These are phyloP conservation scores for Penicillium sp. DNA, from an alignment of 2,329 filamentous ascomycete genomes.

Conservation along the genomic window DNA sequence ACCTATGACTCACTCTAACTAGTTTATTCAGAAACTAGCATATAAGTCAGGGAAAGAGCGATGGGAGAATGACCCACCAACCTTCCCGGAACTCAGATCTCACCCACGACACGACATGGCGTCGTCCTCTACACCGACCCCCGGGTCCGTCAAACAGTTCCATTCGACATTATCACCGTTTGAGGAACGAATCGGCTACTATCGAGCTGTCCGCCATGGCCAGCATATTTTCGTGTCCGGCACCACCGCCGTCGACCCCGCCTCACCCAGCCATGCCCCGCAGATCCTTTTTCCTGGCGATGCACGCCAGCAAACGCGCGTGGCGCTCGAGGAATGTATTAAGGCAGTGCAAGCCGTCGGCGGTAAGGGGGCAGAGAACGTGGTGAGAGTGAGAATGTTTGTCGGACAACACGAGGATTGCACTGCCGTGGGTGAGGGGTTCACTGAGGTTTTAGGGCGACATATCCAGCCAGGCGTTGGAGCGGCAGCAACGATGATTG, in stretches of 20 bases:
- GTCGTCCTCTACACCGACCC: not conserved
- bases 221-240: slow-evolving; percentile 45
- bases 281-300: slow-evolving; percentile 37
- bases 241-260: slow-evolving; percentile 43
- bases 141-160: slow-evolving; percentile 26
- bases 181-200: slow-evolving; percentile 43
- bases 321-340: slow-evolving; percentile 32
- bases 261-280: slow-evolving; percentile 30
- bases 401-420: slow-evolving; percentile 38
- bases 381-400: slow-evolving; percentile 44
- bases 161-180: slow-evolving; percentile 43
- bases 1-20: slow-evolving; percentile 13
- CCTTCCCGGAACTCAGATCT: not conserved
- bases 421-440: slow-evolving; percentile 34
- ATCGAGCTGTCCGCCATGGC: slow-evolving; percentile 44
- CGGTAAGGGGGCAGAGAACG: slow-evolving; percentile 35
- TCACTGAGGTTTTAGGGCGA: slow-evolving; percentile 35
- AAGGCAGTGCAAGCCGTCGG: slow-evolving; percentile 40
- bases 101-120: not conserved
- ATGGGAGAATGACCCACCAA: not conserved
- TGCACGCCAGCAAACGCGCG: slow-evolving; percentile 37
- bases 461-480: slow-evolving; percentile 30
- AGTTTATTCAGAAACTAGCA: not conserved
- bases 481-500: slow-evolving; percentile 44
- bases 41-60: not conserved